Evolutionary conservation across 768 basidiomycete species (phyloP).

Genomic region (Scleroderma citrinum): DNA sequence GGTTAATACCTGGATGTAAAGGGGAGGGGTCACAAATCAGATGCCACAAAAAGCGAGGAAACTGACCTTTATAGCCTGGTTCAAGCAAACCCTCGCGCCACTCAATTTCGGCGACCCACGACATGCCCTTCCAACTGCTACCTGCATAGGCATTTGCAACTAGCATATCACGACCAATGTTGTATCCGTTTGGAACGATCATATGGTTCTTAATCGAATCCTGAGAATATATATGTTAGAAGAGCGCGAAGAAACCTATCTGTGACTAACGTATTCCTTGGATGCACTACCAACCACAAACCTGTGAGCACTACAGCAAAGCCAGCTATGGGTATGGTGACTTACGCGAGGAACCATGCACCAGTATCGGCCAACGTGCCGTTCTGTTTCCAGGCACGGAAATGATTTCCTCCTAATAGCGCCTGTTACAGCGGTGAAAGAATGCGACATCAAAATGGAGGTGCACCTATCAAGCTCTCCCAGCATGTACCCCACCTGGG

Average conservation of each 20-base stretch:
- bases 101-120: constrained; percentile 75
- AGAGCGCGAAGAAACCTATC: not conserved
- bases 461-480: constrained; percentile 68
- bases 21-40: not conserved
- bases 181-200: constrained; percentile 76
- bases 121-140: constrained; percentile 54
- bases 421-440: not conserved
- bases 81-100: constrained; percentile 67
- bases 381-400: constrained; percentile 86
- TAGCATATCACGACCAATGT: constrained; percentile 73
- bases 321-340: constrained; percentile 8
- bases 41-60: not conserved
- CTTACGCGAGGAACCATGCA: constrained; percentile 83
- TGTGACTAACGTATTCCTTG: constrained; percentile 51
- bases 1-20: constrained; percentile 58
- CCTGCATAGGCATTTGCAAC: constrained; percentile 61
- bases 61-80: constrained; percentile 60
- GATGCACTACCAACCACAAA: constrained; percentile 45
- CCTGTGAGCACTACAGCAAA: not conserved
- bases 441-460: not conserved
- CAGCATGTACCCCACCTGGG: constrained; percentile 83
- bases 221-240: constrained; percentile 16
- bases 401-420: constrained; percentile 73
- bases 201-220: constrained; percentile 62
- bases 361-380: constrained; percentile 64